These are phyloP conservation scores for Talaromyces funiculosus DNA, from an alignment of 2,329 filamentous ascomycete species.

Conservation along the genomic window DNA sequence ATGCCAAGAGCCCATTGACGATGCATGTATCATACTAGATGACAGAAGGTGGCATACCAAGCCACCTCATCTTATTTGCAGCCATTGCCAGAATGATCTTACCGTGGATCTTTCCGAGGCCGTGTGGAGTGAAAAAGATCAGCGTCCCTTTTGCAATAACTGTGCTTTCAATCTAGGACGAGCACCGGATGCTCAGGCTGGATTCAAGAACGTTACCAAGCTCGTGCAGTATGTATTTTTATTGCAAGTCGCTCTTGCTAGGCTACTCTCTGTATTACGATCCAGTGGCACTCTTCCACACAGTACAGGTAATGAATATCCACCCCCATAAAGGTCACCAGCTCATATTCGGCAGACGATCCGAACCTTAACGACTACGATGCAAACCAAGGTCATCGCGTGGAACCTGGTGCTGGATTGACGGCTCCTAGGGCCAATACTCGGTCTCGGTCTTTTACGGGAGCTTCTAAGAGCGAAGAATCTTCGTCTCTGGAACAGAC, in stretches of 20 bases:
- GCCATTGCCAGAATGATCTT: slow-evolving; percentile 68
- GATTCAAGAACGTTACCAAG: slow-evolving; percentile 72
- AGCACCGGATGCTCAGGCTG: slow-evolving; percentile 52
- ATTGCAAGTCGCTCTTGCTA: slow-evolving; percentile 81
- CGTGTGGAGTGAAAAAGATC: slow-evolving; percentile 62
- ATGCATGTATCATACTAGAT: slow-evolving; percentile 74
- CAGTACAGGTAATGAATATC: slow-evolving; percentile 48
- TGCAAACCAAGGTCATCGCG: slow-evolving; percentile 57
- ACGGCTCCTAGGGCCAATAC: slow-evolving; percentile 27
- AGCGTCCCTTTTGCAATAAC: slow-evolving; percentile 63
- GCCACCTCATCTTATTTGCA: slow-evolving; percentile 61
- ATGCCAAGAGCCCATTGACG: slow-evolving; percentile 85
- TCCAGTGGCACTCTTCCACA: slow-evolving; percentile 75
- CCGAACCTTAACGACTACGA: slow-evolving; percentile 62
- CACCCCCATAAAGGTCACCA: not conserved
- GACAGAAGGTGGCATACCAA: slow-evolving; percentile 77
- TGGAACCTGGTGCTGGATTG: not conserved
- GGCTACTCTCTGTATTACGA: slow-evolving; percentile 79
- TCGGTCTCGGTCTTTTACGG: slow-evolving; percentile 68
- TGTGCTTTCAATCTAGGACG: slow-evolving; percentile 53
- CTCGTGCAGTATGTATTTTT: slow-evolving; percentile 93
- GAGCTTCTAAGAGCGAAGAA: slow-evolving; percentile 53
- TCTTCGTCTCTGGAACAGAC: slow-evolving; percentile 86
- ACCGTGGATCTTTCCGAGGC: slow-evolving; percentile 64
- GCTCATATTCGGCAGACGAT: slow-evolving; percentile 51